Evolutionary conservation across 495 filamentous ascomycete species (phyloP), one percentile per base, ranked within the genome.

Genomic region (Immersiella caudata): DNA sequence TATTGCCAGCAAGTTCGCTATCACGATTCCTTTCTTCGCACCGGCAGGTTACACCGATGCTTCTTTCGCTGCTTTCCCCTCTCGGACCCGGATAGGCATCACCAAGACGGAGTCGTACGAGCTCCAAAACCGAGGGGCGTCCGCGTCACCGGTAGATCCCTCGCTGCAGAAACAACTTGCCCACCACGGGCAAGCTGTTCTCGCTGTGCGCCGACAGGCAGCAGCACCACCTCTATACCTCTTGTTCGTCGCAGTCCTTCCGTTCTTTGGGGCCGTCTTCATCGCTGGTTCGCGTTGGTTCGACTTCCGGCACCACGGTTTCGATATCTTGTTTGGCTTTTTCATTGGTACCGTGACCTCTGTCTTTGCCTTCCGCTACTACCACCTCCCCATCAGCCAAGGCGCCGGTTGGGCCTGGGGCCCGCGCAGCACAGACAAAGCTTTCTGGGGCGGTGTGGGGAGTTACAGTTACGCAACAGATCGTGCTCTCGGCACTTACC

Each of bases 271-370:
- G 12, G 80, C 86, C 56, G 74, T 85, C 60, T 87, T 84, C 68
- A 80, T 89, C 56, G 75, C 86, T 24, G 81, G 84, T 52, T 87
- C 85, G n/a, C 81, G 87, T 21, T 88, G 84, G 77, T 88, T 93
- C 83, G 93, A 97, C 73, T 93, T 90, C 72, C 85, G 92, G 9
- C 93, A 97, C 70, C 92, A 96, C 78, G 91, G 89, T 14, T 96
- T 97, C 78, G 93, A 97, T 67, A 93, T 96, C 52, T 82, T 97
- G 24, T 91, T 90, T 26, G 92, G 93, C 7, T 89, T 85, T 22
- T 72, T 90, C 1, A 86, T 94, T 55, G 91, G 91, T 8, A 71
- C 76, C 24, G 70, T 83, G 46, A 67, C 67, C 6, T 77, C 85
- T 12, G 76, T 82, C 63, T 86, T 84, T 68, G 71, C 82, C 24